Evolutionary conservation across 306 rosid genomes (phyloP), one percentile per base, ranked within the genome.

Genomic region (Vigna trinervia): DNA sequence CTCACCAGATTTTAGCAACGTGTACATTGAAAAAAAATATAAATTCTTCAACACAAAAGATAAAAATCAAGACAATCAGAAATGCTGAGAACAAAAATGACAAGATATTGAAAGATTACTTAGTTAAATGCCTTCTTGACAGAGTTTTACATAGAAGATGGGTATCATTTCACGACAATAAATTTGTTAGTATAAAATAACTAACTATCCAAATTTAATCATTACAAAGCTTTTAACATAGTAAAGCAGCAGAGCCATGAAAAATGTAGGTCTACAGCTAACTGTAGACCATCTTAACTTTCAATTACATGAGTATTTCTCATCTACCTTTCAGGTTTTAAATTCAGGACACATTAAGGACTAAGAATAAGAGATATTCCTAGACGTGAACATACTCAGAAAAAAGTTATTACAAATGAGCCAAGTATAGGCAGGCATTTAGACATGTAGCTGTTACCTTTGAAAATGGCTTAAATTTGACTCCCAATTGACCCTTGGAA

Each of bases 401-500:
- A 46, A 41, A 65, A 82, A 65, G 5, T 34, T 77, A 60, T 59
- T 76, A 61, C 45, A 72, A 15, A 60, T 36, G 61, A 78, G 61
- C 5, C 34, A 78, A 67, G 9, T 52, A 47, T 14, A 75, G 71
- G 69, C 34, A 71, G 5, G 50, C 69, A 69, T 30, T 56, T 74
- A 73, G 12, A 39, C 28, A 56, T 15, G 59, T 46, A 77, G 66
- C 76, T 70, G 69, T 76, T 94, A 96, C 99, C 99, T 96, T 96
- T 15, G 99, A 96, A 83, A 89, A 89, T 13, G 96, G 69, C 89
- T 96, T 96, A 85, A 92, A 96, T 82, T 92, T 96, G 82, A 85
- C 71, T 66, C 99, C 99, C 61, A 96, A 73, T 77, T 85, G 88
- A 61, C 91, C 96, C 69, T 82, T 81, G 53, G 88, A 89, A 78